phyloP scores from a whole-genome alignment of 1,139 yeast species.

The Magnusiomyces fungicola region DNA sequence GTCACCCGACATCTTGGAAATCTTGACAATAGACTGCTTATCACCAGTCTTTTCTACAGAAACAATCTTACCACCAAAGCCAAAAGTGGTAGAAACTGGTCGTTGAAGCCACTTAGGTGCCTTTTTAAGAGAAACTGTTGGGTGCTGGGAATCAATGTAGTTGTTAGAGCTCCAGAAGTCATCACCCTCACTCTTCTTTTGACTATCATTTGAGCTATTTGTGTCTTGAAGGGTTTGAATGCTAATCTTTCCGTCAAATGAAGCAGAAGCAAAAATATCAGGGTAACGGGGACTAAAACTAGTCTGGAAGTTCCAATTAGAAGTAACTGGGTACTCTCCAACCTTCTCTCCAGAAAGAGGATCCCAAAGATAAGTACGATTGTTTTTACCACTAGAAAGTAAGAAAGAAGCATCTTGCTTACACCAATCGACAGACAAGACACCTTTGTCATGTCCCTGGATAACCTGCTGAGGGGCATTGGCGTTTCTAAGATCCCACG shows the following conservation, averaged over 20 bases:
- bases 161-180: slow-evolving; percentile 84
- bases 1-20: slow-evolving; percentile 45
- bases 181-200: slow-evolving; percentile 19
- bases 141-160: slow-evolving; percentile 61
- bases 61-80: slow-evolving; percentile 88
- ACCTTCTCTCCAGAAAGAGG: slow-evolving; percentile 62
- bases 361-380: slow-evolving; percentile 83
- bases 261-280: slow-evolving; percentile 86
- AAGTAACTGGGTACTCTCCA: slow-evolving; percentile 85
- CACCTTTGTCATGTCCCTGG: slow-evolving; percentile 81
- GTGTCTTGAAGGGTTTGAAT: slow-evolving; percentile 87
- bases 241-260: slow-evolving; percentile 80
- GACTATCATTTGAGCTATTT: slow-evolving; percentile 18
- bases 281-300: slow-evolving; percentile 84
- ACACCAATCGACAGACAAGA: slow-evolving; percentile 92
- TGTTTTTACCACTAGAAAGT: slow-evolving; percentile 88
- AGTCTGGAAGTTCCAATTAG: slow-evolving; percentile 90
- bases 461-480: slow-evolving; percentile 76
- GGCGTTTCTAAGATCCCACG: slow-evolving; percentile 94
- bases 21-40: slow-evolving; percentile 39
- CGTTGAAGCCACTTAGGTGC: slow-evolving; percentile 87
- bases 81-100: slow-evolving; percentile 75
- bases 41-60: slow-evolving; percentile 40
- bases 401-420: slow-evolving; percentile 68
- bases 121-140: slow-evolving; percentile 53